Evolutionary conservation across 208 protist genomes (phyloP), one percentile per base, ranked within the genome.

Genomic region (Tritrichomonas musculus): DNA sequence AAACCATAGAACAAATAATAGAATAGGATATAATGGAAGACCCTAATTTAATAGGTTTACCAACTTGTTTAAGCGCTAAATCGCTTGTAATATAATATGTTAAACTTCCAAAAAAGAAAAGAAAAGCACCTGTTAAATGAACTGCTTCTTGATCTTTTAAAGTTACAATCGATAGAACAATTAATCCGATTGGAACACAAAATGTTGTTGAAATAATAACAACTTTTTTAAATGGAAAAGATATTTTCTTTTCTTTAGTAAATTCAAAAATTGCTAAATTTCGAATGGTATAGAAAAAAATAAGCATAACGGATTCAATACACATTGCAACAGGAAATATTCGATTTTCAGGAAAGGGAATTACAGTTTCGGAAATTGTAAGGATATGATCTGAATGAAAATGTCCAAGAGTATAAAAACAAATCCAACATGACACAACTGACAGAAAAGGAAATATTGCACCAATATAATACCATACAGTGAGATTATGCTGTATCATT

Each of bases 251-350:
- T n/a, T 50, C 20, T n/a, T 49, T 14, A n/a, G 73, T 39, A 47
- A 50, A 0, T 9, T 17, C 11, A 4, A 8, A 47, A 17, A 53
- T 57, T 3, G 25, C 2, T 22, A 8, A 22, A 39, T 53, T 88
- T 88, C 77, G 8, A 9, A 88, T 39, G n/a, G n/a, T 39, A 57
- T 57, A 88, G 5, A 88, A 13, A 20, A 33, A 0, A 88, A 57
- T 57, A 39, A 88, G 33, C 5, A 88, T 27, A 8, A 44, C 20
- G 0, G 25, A 0, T 33, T 88, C 77, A 36, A 88, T 88, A 39
- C 27, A n/a, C 77, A 88, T 88, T 60, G 41, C 77, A 39, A n/a
- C 41, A 53, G 77, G n/a, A 57, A 88, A 88, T n/a, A 88, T 88
- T 88, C 47, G 33, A 14, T 47, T 25, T 57, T 88, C 27, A 39